Evolutionary conservation across 2,329 filamentous ascomycete species (phyloP).

Genomic region (Pseudophaeomoniella oleicola): DNA sequence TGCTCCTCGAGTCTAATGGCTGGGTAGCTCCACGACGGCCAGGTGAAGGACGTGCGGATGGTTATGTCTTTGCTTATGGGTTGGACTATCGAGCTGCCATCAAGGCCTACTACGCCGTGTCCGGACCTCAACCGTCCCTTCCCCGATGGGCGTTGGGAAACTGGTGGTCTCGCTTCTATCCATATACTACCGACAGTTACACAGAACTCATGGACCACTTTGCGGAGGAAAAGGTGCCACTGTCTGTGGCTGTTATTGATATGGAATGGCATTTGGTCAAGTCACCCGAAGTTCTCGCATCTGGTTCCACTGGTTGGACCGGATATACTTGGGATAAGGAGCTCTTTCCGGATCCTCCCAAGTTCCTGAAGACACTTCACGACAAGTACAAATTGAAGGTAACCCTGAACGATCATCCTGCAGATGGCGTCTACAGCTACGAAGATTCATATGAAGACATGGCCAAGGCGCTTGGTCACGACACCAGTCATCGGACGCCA

Average conservation of each 20-base stretch:
- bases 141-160: slow-evolving; percentile 47
- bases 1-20: slow-evolving; percentile 38
- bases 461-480: slow-evolving; percentile 35
- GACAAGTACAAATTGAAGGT: slow-evolving; percentile 33
- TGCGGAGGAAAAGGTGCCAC: slow-evolving; percentile 33
- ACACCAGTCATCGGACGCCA: slow-evolving; percentile 33
- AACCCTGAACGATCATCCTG: slow-evolving; percentile 48
- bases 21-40: slow-evolving; percentile 32
- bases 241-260: slow-evolving; percentile 47
- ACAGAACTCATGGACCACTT: slow-evolving; percentile 44
- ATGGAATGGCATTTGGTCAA: slow-evolving; percentile 53
- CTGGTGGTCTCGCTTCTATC: slow-evolving; percentile 52
- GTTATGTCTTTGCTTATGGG: slow-evolving; percentile 47
- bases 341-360: slow-evolving; percentile 40
- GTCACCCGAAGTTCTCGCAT: slow-evolving; percentile 27
- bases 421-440: slow-evolving; percentile 40
- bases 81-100: slow-evolving; percentile 41
- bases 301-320: slow-evolving; percentile 42
- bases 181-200: slow-evolving; percentile 42
- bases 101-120: slow-evolving; percentile 39
- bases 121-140: slow-evolving; percentile 39
- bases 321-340: slow-evolving; percentile 49
- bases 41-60: slow-evolving; percentile 32
- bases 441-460: slow-evolving; percentile 44
- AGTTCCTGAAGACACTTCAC: slow-evolving; percentile 38